A percentile compares a stretch with the other conserved stretches of the same genome.
phyloP scores from a whole-genome alignment of 2,329 filamentous ascomycete genomes.

The Diplodia mutila region DNA sequence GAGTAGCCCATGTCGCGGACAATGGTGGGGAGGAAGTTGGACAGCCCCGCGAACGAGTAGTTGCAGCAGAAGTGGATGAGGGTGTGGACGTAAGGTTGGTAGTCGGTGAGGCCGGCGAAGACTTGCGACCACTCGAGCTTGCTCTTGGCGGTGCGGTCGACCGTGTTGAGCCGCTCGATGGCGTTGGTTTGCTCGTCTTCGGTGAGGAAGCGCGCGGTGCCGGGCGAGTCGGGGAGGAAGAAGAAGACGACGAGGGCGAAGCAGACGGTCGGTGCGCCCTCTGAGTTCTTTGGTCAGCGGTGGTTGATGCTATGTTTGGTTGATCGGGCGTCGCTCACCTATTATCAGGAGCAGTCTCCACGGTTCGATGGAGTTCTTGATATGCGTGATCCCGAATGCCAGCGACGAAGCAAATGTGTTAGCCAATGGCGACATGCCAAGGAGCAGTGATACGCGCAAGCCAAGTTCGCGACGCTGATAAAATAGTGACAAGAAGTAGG shows the following conservation, averaged over 20 bases:
- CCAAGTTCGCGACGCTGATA: constrained; percentile 41
- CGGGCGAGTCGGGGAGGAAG: constrained; percentile 38
- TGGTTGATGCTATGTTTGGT: no score
- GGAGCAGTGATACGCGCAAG: constrained; percentile 35
- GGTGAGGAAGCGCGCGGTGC: constrained; percentile 36
- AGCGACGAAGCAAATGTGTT: constrained; percentile 42
- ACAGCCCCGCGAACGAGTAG: constrained; percentile 45
- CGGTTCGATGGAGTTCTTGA: constrained; percentile 32
- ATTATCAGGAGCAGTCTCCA: constrained; percentile 41
- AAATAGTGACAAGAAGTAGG: constrained; percentile 41
- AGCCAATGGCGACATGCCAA: constrained; percentile 38
- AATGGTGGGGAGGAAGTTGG: constrained; percentile 50
- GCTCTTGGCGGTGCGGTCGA: constrained; percentile 38
- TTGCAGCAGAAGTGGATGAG: constrained; percentile 48
- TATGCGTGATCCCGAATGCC: constrained; percentile 41
- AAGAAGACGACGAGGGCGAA: constrained; percentile 38
- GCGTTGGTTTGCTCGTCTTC: constrained; percentile 34
- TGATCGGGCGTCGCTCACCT: constrained; percentile 29
- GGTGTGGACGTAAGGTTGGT: constrained; percentile 44
- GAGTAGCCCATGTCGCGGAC: constrained; percentile 47
- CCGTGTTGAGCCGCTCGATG: constrained; percentile 49
- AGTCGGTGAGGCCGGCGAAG: constrained; percentile 40
- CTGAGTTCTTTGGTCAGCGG: neutral
- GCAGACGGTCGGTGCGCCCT: constrained; percentile 37
- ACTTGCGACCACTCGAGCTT: constrained; percentile 47